Evolutionary conservation across 495 filamentous ascomycete species (phyloP).

Genomic region (Aspergillus cristatus): DNA sequence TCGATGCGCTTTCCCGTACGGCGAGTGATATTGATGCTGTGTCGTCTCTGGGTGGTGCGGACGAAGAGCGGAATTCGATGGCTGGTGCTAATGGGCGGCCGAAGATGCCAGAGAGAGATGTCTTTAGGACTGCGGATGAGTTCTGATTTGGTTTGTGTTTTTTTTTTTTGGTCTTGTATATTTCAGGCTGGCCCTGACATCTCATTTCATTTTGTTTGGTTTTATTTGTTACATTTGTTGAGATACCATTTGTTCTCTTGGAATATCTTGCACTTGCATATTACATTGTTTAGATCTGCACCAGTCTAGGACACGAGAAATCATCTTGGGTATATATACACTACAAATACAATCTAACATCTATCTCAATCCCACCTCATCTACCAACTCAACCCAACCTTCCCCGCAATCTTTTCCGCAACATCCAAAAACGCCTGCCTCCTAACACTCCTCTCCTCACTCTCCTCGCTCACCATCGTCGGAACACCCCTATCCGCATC

Average conservation of each 20-base stretch:
- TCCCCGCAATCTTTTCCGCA: slow-evolving; percentile 50
- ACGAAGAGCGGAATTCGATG: no score
- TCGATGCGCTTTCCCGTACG: slow-evolving; percentile 6
- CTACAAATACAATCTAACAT: slow-evolving; percentile 1
- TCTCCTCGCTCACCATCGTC: slow-evolving; percentile 82
- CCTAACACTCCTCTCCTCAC: slow-evolving; percentile 59
- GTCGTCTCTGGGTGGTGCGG: not conserved
- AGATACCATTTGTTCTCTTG: no score
- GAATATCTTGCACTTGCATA: no score
- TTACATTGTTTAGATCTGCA: no score
- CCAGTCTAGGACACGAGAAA: no score
- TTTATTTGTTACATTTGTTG: not conserved
- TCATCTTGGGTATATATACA: slow-evolving; percentile 2
- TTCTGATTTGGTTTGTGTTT: slow-evolving; percentile 1
- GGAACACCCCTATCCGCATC: slow-evolving; percentile 86
- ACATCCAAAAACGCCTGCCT: slow-evolving; percentile 63
- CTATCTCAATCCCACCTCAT: not conserved
- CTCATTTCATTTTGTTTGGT: not conserved
- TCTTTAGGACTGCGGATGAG: slow-evolving; percentile 19
- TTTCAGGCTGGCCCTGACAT: not conserved
- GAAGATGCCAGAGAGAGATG: slow-evolving; percentile 23
- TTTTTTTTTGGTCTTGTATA: not conserved
- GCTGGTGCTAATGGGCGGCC: slow-evolving; percentile 8
- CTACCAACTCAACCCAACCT: slow-evolving; percentile 30
- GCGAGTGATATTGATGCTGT: not conserved